phyloP scores from a whole-genome alignment of 2,329 filamentous ascomycete genomes.

The Trichoderma brevicompactum region DNA sequence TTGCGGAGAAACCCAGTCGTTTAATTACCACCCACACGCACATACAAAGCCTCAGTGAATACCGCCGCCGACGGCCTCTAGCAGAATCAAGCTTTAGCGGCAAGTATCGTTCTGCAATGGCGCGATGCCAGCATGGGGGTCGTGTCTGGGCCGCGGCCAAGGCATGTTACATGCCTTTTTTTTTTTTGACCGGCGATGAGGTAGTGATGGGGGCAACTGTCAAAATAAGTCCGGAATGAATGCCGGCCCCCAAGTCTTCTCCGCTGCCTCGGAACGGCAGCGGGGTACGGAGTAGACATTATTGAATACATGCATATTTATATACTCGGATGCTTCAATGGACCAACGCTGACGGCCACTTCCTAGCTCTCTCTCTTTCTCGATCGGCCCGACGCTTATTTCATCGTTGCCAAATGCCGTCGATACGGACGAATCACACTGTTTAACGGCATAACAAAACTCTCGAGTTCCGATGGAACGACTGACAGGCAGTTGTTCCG shows the following conservation, averaged over 20 bases:
- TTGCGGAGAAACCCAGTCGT: conserved; percentile 18
- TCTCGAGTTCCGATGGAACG: too few species aligned
- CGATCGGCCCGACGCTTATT: too few species aligned
- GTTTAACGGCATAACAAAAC: too few species aligned
- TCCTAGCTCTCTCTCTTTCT: too few species aligned
- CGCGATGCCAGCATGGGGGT: not conserved
- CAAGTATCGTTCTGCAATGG: not conserved
- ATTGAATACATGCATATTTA: too few species aligned
- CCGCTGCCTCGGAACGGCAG: too few species aligned
- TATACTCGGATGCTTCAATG: too few species aligned
- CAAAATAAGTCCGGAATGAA: too few species aligned
- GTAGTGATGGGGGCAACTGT: not conserved
- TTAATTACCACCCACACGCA: conserved; percentile 6
- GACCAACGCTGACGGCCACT: too few species aligned
- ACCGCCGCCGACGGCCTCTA: not conserved
- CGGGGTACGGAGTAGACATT: too few species aligned
- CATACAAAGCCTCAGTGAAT: not conserved
- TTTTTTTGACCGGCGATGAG: not conserved
- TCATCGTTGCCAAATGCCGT: too few species aligned
- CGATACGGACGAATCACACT: too few species aligned
- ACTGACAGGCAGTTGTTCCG: not conserved
- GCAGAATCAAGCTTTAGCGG: not conserved
- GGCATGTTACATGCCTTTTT: not conserved
- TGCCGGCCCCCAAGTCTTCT: not conserved
- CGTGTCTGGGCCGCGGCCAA: not conserved